Percentiles rank a stretch among this genome's conserved stretches.
Evolutionary conservation across 106 monocot genomes (phyloP).

Genomic region (Xerophyta viscosa): DNA sequence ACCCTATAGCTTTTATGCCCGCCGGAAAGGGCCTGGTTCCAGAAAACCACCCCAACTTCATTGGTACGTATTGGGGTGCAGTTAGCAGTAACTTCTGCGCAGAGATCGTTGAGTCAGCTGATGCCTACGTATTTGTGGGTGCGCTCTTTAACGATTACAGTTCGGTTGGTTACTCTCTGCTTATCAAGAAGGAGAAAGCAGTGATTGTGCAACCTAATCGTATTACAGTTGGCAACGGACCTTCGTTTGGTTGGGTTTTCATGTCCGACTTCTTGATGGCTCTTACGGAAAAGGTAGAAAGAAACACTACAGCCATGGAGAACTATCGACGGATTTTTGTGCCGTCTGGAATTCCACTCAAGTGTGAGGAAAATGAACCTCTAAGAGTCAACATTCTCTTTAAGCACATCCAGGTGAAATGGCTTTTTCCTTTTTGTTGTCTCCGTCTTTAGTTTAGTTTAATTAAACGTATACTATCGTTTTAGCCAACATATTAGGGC

Average conservation of each 20-base stretch:
- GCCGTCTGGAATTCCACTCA: slow-evolving; percentile 16
- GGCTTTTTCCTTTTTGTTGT: no score
- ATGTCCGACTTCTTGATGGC: slow-evolving; percentile 43
- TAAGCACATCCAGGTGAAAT: slow-evolving; percentile 43
- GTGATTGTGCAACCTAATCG: slow-evolving; percentile 41
- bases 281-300: slow-evolving; percentile 27
- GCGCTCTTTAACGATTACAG: slow-evolving; percentile 45
- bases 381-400: slow-evolving; percentile 37
- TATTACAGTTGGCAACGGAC: slow-evolving; percentile 27
- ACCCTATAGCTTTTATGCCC: slow-evolving; percentile 29
- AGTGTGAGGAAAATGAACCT: slow-evolving; percentile 14
- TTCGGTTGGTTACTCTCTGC: slow-evolving; percentile 44
- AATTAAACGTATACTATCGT: no score
- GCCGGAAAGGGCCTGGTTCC: slow-evolving; percentile 36
- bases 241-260: slow-evolving; percentile 35
- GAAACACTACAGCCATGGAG: slow-evolving; percentile 28
- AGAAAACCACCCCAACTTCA: slow-evolving; percentile 29
- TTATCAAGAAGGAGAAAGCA: slow-evolving; percentile 40
- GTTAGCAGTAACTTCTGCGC: slow-evolving; percentile 39
- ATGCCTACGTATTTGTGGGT: slow-evolving; percentile 33
- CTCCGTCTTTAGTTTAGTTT: no score
- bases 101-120: slow-evolving; percentile 44
- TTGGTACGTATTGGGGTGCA: slow-evolving; percentile 51
- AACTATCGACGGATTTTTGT: slow-evolving; percentile 35
- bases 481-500: no score